These are phyloP conservation scores for Cyberlindnera veronae DNA, from an alignment of 805 yeast genomes.

Conservation along the genomic window DNA sequence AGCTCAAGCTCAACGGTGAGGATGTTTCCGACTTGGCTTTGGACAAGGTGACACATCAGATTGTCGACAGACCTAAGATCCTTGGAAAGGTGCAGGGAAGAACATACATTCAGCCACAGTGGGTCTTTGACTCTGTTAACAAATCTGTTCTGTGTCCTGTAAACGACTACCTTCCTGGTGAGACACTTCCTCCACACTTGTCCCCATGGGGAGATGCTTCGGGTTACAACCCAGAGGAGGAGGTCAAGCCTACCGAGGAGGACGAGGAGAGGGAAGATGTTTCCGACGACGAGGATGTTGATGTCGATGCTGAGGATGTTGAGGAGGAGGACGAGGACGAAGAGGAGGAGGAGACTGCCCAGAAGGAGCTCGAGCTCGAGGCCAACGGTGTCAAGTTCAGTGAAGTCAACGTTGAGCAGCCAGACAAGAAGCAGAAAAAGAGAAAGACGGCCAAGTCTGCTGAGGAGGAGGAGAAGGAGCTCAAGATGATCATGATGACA, in stretches of 20 bases:
- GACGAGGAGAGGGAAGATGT: constrained; percentile 49
- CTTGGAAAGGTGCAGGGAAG: constrained; percentile 79
- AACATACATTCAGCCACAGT: constrained; percentile 95
- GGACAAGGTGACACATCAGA: constrained; percentile 81
- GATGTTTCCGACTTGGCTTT: constrained; percentile 49
- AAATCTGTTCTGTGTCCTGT: constrained; percentile 72
- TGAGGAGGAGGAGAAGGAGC: constrained; percentile 76
- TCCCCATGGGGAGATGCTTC: constrained; percentile 99
- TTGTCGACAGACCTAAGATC: constrained; percentile 87
- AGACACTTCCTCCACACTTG: constrained; percentile 90
- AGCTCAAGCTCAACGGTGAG: constrained; percentile 40
- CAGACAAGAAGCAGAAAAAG: constrained; percentile 30
- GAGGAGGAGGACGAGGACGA: constrained; percentile 44
- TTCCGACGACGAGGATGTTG: constrained; percentile 51
- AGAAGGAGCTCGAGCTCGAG: constrained; percentile 85
- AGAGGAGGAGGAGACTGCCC: constrained; percentile 48
- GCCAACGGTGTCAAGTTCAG: constrained; percentile 82
- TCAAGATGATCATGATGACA: constrained; percentile 96
- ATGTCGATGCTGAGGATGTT: constrained; percentile 50
- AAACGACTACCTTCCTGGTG: constrained; percentile 87
- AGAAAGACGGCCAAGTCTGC: constrained; percentile 38
- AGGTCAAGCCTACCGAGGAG: constrained; percentile 39
- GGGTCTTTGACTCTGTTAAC: constrained; percentile 92
- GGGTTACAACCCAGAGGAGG: constrained; percentile 78
- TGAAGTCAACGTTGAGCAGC: constrained; percentile 40